Percentiles rank a stretch among this genome's conserved stretches.
These are phyloP conservation scores for Blastomyces silverae DNA, from an alignment of 2,329 filamentous ascomycete genomes.

Conservation along the genomic window DNA sequence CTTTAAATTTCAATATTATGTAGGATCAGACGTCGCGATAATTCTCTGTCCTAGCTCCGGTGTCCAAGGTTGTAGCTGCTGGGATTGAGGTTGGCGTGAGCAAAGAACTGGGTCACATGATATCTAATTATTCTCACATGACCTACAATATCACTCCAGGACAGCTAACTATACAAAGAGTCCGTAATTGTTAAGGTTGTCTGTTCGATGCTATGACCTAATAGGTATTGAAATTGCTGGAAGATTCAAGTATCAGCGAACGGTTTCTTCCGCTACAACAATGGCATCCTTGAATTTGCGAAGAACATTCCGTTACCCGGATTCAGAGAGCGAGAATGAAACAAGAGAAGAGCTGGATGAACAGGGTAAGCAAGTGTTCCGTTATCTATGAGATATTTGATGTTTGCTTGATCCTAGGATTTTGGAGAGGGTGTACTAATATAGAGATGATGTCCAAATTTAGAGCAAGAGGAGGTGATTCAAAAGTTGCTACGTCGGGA, in stretches of 20 bases:
- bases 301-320: conserved; percentile 69
- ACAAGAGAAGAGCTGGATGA: conserved; percentile 63
- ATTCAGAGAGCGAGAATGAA: conserved; percentile 51
- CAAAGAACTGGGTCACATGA: too few species aligned
- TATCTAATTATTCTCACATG: neutral
- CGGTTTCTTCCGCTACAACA: neutral
- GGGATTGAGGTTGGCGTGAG: too few species aligned
- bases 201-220: neutral
- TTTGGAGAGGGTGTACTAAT: conserved; percentile 12
- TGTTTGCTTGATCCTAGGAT: neutral
- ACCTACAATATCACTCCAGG: neutral
- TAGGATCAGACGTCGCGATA: neutral
- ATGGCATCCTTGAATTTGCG: conserved; percentile 56
- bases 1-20: neutral
- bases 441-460: conserved; percentile 8
- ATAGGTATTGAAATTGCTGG: neutral
- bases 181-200: neutral
- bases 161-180: too few species aligned
- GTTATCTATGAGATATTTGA: neutral
- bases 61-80: too few species aligned
- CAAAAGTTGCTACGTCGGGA: conserved; percentile 33
- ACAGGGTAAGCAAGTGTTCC: conserved; percentile 50
- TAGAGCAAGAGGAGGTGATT: conserved; percentile 42
- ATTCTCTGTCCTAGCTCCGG: neutral
- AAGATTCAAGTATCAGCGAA: neutral